Conservation (phyloP, 768 basidiomycete genomes). For the Suillus hirtellus region DNA sequence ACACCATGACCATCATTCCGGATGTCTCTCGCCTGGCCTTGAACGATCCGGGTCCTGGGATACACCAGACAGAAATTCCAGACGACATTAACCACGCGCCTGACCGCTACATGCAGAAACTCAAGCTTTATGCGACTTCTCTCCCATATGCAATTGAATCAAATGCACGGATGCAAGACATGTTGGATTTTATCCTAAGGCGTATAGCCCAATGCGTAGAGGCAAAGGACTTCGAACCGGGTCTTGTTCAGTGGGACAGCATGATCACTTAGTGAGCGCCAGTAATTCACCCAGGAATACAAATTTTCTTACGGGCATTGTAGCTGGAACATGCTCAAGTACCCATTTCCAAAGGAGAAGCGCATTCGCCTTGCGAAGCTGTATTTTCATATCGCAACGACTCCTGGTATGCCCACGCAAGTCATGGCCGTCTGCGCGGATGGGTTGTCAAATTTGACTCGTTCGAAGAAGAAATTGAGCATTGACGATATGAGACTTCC, state of each 20-base stretch:
- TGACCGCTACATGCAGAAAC: constrained; percentile 56
- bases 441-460: constrained; percentile 56
- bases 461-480: constrained; percentile 71
- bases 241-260: constrained; percentile 77
- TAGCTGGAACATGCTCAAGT: constrained; percentile 83
- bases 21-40: constrained; percentile 49
- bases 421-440: constrained; percentile 69
- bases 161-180: constrained; percentile 69
- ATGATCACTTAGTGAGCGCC: constrained; percentile 70
- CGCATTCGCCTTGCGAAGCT: constrained; percentile 73
- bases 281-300: constrained; percentile 9
- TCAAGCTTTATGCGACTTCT: constrained; percentile 60
- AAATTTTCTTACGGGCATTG: constrained; percentile 17
- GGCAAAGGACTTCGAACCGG: constrained; percentile 81
- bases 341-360: constrained; percentile 81
- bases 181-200: constrained; percentile 72
- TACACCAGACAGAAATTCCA: constrained; percentile 25
- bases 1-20: constrained; percentile 39
- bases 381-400: constrained; percentile 74
- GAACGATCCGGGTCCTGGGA: constrained; percentile 34
- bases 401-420: constrained; percentile 74
- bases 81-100: constrained; percentile 33
- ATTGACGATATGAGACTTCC: constrained; percentile 81
- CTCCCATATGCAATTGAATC: constrained; percentile 81
- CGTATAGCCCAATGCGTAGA: constrained; percentile 72